Conservation (phyloP, 1,284 basidiomycete species). For the Puccinia hordei region DNA sequence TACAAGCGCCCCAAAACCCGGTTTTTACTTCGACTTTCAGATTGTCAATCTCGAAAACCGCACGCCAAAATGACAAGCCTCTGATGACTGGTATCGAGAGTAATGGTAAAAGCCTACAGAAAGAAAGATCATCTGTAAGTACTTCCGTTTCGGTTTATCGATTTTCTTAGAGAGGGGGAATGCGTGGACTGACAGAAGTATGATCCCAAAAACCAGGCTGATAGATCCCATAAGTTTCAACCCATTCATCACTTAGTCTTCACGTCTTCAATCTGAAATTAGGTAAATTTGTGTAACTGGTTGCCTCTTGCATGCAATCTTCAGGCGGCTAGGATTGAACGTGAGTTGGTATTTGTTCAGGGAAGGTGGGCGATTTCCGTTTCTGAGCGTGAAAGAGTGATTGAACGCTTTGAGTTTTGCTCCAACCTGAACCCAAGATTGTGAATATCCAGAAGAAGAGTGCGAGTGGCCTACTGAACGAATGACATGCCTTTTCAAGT, state of each 20-base stretch:
- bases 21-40: conserved; percentile 28
- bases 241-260: conserved; percentile 26
- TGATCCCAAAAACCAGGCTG: conserved; percentile 22
- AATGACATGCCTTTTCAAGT: neutral
- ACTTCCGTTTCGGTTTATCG: neutral
- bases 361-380: neutral
- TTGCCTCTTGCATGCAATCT: neutral
- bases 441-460: neutral
- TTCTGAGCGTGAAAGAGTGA: neutral
- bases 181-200: conserved; percentile 6
- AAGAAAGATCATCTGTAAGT: neutral
- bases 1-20: conserved; percentile 45
- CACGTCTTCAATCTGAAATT: neutral
- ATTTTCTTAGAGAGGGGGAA: neutral
- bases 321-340: neutral
- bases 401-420: neutral
- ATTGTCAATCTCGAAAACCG: conserved; percentile 37
- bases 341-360: neutral
- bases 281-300: neutral
- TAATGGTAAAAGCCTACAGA: conserved; percentile 32
- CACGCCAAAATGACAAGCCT: conserved; percentile 42
- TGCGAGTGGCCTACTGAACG: neutral
- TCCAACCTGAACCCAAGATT: conserved; percentile 2
- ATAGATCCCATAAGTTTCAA: conserved; percentile 37
- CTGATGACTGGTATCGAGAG: conserved; percentile 39